Evolutionary conservation across 805 yeast genomes (phyloP), one percentile per base, ranked within the genome.

Genomic region (Candida yuanshanica): DNA sequence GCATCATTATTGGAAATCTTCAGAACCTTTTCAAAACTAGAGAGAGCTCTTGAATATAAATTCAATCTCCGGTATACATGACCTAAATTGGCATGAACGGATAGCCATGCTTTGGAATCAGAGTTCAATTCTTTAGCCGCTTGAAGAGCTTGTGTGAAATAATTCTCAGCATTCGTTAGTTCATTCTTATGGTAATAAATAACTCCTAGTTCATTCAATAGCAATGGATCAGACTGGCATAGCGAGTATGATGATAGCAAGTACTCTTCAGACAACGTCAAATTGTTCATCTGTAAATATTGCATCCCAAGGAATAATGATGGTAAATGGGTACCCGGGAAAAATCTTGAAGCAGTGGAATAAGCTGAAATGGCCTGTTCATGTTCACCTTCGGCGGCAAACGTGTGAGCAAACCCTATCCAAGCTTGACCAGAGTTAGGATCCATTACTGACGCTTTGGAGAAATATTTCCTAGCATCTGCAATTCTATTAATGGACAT

Each of bases 361-460:
- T 90, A 93, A 0, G 98, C 98, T 42, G 96, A 83, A 18, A 93
- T 83, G 2, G 98, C 98, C 62, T 93, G 98, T 60, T 93, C 99
- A 60, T 93, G 97, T 62, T 93, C 99, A n/a, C 96, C 95, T 60
- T 93, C 99, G 3, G 86, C 82, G 0, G 96, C 96, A 74, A 90
- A 93, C 0, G 98, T 90, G 56, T 91, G 98, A 1, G 98, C 98
- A 66, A 93, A 93, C 3, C 97, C 99, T 25, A 93, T 80, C 99
- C 99, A 93, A 2, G 98, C 95, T 39, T 86, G 91, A 0, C 93
- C 95, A 65, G 86, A 89, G 50, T 81, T 85, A 3, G 99, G 95
- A 53, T 88, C 83, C 45, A 90, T 62, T 50, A 89, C 70, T 1
- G 97, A 87, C 0, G 97, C 90, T 58, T 87, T 89, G 32, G 93